phyloP scores from a whole-genome alignment of 75 land plant genomes.

The Cupressus sempervirens region DNA sequence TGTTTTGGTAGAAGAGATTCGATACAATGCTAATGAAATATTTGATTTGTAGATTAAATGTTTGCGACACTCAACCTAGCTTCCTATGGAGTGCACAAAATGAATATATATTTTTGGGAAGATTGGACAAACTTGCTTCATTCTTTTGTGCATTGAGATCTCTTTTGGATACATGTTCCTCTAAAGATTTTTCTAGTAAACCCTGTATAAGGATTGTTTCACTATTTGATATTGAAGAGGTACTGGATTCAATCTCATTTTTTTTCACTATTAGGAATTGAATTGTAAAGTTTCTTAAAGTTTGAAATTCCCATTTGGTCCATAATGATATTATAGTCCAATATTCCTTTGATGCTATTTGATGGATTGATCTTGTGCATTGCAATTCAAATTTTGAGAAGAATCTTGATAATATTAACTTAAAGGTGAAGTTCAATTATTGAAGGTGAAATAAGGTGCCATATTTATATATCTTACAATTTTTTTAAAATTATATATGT shows the following conservation, averaged over 20 bases:
- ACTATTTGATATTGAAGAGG: slow-evolving; percentile 98
- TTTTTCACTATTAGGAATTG: not conserved
- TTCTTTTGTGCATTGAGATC: slow-evolving; percentile 84
- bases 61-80: slow-evolving; percentile 96
- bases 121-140: slow-evolving; percentile 94
- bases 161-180: slow-evolving; percentile 63
- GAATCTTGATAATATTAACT: not conserved
- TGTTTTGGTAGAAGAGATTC: slow-evolving; percentile 76
- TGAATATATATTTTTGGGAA: slow-evolving; percentile 92
- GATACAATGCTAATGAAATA: slow-evolving; percentile 58
- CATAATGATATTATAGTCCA: not conserved
- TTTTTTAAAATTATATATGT: not conserved
- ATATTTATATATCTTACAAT: not conserved
- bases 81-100: slow-evolving; percentile 88
- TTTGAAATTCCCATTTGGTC: not conserved
- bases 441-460: not conserved
- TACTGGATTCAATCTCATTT: slow-evolving; percentile 21
- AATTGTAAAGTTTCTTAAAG: not conserved
- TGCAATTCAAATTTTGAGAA: not conserved
- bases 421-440: not conserved
- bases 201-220: slow-evolving; percentile 83
- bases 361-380: slow-evolving; percentile 4
- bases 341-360: not conserved
- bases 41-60: slow-evolving; percentile 69
- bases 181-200: slow-evolving; percentile 56